Evolutionary conservation across 2,329 filamentous ascomycete genomes (phyloP).

Genomic region (Cladosporium colombiae): DNA sequence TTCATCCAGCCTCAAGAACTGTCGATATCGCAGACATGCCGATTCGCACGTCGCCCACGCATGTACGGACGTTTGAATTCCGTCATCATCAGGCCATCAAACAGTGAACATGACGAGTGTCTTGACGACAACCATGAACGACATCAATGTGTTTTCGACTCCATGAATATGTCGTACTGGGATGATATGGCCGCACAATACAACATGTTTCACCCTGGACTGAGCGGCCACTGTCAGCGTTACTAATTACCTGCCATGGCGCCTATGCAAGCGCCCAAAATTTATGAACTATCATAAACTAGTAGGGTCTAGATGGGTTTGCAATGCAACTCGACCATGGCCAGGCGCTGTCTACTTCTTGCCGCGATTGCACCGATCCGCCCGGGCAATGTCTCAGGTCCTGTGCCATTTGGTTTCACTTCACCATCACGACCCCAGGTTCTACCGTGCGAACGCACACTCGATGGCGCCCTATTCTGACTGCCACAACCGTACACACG

Average conservation of each 20-base stretch:
- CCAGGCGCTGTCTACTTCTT: not conserved
- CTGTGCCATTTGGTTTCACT: constrained; percentile 18
- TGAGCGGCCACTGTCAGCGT: not conserved
- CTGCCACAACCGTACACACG: not conserved
- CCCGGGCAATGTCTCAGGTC: constrained; percentile 13
- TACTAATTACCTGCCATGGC: not conserved
- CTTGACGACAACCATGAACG: not conserved
- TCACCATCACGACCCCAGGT: not conserved
- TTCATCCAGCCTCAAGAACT: not conserved
- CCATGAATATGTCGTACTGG: not conserved
- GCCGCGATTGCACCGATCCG: constrained; percentile 1
- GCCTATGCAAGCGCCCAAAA: not conserved
- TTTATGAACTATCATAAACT: not conserved
- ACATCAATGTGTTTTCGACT: not conserved
- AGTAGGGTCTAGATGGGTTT: not conserved
- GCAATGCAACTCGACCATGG: not conserved
- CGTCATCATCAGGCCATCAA: not conserved
- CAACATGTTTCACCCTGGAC: not conserved
- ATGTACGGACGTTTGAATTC: not conserved
- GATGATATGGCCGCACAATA: not conserved
- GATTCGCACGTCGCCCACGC: not conserved
- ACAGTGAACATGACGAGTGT: not conserved
- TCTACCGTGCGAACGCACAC: not conserved
- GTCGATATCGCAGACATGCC: not conserved
- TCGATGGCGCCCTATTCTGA: not conserved